Base-by-base conservation (phyloP, 108 stramenopile genomes). In the Nitzschia sp. region DNA sequence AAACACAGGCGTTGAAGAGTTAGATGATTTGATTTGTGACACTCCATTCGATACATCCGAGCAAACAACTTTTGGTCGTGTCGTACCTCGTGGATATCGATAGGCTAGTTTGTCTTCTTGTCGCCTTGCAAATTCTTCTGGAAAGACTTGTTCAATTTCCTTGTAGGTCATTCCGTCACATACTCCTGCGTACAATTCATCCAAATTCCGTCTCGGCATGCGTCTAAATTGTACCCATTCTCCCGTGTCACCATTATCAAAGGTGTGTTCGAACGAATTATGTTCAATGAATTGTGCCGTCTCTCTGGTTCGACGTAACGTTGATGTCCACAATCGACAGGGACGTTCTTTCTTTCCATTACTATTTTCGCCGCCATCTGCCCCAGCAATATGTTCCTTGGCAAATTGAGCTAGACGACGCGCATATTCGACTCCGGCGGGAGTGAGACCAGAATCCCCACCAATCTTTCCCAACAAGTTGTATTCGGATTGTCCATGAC, bases 401-500 rank as follows among this genome's bases (percentile, higher is more conserved):
- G 95, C 94, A 83, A 95, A 99, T 54, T 78, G 76, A 8, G 93
- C 97, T 47, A 99, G 78, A 58, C 90, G 89, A 28, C 84, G 72
- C 5, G 97, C 96, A 82, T 98, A 99, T 68, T 95, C 86, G 33
- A 78, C 46, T 8, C 98, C 98, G n/a, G 80, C 85, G 17, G 82
- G 82, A 2, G 90, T 90, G 26, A 98, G 82, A 29, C 92, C 89
- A n/a, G 94, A 84, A 94, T 99, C 97, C 15, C 99, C 99, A 46
- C 99, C 99, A 68, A 99, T 99, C 66, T 96, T 96, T 1, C 97
- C 98, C 48, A 94, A 74, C 63, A 96, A 73, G 67, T 99, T 99
- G 88, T 98, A 99, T 70, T 96, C 88, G 17, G 93, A 95, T 80
- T 99, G 97, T 32, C 99, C 99, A 81, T 99, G 99, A 21, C 99